Evolutionary conservation across 345 rosid genomes (phyloP), one percentile per base, ranked within the genome.

Genomic region (Euphorbia tirucalli): DNA sequence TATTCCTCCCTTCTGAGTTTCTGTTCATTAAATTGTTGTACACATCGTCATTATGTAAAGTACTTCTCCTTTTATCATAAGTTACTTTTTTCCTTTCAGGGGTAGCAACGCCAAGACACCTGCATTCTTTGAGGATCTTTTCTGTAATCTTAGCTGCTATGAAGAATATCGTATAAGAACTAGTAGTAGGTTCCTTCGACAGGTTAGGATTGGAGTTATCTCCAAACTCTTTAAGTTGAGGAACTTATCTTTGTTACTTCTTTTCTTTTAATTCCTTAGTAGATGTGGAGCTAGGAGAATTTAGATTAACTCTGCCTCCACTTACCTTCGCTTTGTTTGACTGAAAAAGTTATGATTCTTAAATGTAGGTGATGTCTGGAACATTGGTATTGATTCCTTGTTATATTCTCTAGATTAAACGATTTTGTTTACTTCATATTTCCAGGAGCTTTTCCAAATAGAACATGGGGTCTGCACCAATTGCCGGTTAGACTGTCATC

Each of bases 61-160:
- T 35, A 7, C 7, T 27, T 43, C 61, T 14, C 31, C 30, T 27
- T 18, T 69, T 39, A 18, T 7, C 6, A 15, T 7, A 18, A 22
- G n/a, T 43, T 28, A 7, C 24, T 59, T 58, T 74, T 59, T 49
- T 69, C 11, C 19, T 77, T 82, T 61, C 86, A 92, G 98, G 85
- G 89, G 92, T 58, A 74, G 25, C 75, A 89, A 79, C 79, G 90
- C 96, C 52, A 89, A 78, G 84, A 85, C 77, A 30, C 97, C 97
- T 39, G 93, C 89, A 82, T 94, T 85, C 84, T 87, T 94, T 78
- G 98, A 94, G 85, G 98, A 94, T 85, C 91, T 94, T 52, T 94
- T 94, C 74, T 94, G 98, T 75, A 79, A 85, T 43, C 83, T 92
- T 78, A 87, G 65, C 58, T 94, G 97, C 84, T 85, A 87, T 74